Evolutionary conservation across 2,329 filamentous ascomycete genomes (phyloP).

Genomic region (Penicillium capsulatum): DNA sequence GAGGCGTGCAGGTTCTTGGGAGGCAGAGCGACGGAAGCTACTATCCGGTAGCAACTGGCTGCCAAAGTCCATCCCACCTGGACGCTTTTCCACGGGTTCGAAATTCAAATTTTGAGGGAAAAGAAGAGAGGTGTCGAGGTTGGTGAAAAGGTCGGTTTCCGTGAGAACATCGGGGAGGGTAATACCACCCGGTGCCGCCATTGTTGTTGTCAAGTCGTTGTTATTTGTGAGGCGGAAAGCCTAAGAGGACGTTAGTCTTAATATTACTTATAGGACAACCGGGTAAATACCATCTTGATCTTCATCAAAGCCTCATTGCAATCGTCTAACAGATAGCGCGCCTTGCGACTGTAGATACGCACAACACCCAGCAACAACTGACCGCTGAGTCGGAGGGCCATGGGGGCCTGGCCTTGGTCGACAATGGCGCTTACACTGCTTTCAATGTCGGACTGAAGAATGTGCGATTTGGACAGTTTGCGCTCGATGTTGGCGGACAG

Average conservation of each 20-base stretch:
- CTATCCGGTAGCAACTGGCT: slow-evolving; percentile 77
- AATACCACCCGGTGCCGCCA: slow-evolving; percentile 76
- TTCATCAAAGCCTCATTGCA: slow-evolving; percentile 97
- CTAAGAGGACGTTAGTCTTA: slow-evolving; percentile 45
- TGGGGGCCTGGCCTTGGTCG: slow-evolving; percentile 83
- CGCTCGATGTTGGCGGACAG: slow-evolving; percentile 96
- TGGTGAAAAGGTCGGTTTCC: slow-evolving; percentile 85
- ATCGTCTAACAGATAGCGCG: slow-evolving; percentile 91
- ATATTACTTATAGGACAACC: neutral
- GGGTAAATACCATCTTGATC: slow-evolving; percentile 81
- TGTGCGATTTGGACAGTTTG: slow-evolving; percentile 95
- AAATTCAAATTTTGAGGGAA: slow-evolving; percentile 64
- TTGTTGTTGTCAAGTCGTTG: slow-evolving; percentile 84
- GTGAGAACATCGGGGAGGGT: slow-evolving; percentile 90
- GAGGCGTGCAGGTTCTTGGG: slow-evolving; percentile 50
- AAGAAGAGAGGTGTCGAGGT: slow-evolving; percentile 75
- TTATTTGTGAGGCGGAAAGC: slow-evolving; percentile 92
- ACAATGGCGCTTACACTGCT: slow-evolving; percentile 95
- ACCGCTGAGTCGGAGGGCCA: slow-evolving; percentile 88
- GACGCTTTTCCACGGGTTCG: slow-evolving; percentile 35
- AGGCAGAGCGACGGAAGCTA: slow-evolving; percentile 43
- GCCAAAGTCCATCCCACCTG: slow-evolving; percentile 51
- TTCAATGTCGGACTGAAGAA: slow-evolving; percentile 88
- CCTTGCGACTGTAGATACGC: slow-evolving; percentile 95
- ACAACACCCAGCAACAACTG: slow-evolving; percentile 94